Percentiles rank a stretch among this genome's conserved stretches.
Conservation (phyloP, 2,329 filamentous ascomycete species). For the Talaromyces sp. region DNA sequence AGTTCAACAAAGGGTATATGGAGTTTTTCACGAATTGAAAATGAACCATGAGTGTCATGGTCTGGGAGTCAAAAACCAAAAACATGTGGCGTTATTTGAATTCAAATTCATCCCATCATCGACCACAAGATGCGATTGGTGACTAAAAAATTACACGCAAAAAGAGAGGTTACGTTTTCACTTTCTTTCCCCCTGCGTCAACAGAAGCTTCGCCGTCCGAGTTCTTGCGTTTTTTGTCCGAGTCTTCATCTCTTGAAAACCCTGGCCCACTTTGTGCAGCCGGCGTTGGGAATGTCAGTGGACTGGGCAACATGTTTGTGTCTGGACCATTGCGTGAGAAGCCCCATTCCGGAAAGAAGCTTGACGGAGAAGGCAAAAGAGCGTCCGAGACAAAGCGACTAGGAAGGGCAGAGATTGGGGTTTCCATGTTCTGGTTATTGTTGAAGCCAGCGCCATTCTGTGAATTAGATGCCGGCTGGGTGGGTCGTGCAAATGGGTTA, state of each 20-base stretch:
- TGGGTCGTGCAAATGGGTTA: constrained; percentile 88
- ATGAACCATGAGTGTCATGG: not conserved
- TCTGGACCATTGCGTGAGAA: constrained; percentile 59
- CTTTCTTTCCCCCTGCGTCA: constrained; percentile 31
- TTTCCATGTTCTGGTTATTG: constrained; percentile 47
- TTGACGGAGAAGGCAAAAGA: constrained; percentile 82
- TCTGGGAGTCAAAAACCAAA: not conserved
- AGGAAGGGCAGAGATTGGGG: constrained; percentile 88
- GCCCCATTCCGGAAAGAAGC: constrained; percentile 89
- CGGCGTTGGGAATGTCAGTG: constrained; percentile 87
- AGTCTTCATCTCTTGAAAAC: constrained; percentile 37
- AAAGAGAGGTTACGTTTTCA: constrained; percentile 29
- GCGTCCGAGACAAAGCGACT: constrained; percentile 85
- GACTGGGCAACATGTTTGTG: constrained; percentile 83
- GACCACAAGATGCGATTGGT: not conserved
- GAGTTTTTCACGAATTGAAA: not conserved
- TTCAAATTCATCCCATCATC: not conserved
- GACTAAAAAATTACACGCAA: not conserved
- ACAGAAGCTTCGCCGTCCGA: constrained; percentile 30
- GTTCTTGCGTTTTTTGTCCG: constrained; percentile 40
- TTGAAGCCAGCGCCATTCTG: constrained; percentile 39
- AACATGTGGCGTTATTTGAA: not conserved
- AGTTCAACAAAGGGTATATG: not conserved
- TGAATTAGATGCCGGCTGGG: constrained; percentile 53
- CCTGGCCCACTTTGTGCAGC: constrained; percentile 35